Evolutionary conservation across 2,329 filamentous ascomycete species (phyloP).

Genomic region (Phialophora verrucosa): DNA sequence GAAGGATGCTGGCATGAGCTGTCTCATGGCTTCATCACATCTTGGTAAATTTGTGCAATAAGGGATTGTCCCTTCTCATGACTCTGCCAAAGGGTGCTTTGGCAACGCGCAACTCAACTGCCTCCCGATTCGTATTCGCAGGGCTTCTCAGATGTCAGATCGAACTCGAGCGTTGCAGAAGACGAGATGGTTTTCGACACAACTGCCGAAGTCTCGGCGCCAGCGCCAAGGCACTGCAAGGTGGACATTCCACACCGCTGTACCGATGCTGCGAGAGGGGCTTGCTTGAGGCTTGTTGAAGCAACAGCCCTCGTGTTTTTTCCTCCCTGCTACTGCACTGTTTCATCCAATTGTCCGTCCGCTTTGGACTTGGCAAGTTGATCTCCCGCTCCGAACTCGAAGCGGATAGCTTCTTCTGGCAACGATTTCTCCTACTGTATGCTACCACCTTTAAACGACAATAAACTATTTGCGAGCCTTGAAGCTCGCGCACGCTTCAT

Average conservation of each 20-base stretch:
- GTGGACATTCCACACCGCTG: background rate
- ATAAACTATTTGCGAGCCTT: background rate
- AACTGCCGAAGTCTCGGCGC: slow-evolving; percentile 21
- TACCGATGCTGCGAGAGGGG: slow-evolving; percentile 1
- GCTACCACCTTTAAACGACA: background rate
- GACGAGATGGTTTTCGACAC: background rate
- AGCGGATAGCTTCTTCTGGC: slow-evolving; percentile 10
- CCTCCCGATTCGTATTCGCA: background rate
- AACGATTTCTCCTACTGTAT: background rate
- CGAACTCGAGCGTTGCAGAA: background rate
- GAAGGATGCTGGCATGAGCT: background rate
- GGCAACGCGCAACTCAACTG: background rate
- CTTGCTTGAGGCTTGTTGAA: background rate
- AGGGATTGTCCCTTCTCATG: background rate
- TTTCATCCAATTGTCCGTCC: slow-evolving; percentile 1
- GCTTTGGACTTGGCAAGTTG: background rate
- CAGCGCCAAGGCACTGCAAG: slow-evolving; percentile 9
- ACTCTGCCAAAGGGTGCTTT: background rate
- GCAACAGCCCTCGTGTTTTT: background rate
- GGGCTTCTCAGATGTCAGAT: background rate
- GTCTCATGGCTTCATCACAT: background rate
- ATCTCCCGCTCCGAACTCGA: slow-evolving; percentile 15
- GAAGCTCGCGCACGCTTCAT: background rate
- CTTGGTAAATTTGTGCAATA: background rate
- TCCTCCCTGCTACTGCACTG: background rate